These are phyloP conservation scores for Plenodomus tracheiphilus DNA, from an alignment of 2,329 filamentous ascomycete species.

Conservation along the genomic window DNA sequence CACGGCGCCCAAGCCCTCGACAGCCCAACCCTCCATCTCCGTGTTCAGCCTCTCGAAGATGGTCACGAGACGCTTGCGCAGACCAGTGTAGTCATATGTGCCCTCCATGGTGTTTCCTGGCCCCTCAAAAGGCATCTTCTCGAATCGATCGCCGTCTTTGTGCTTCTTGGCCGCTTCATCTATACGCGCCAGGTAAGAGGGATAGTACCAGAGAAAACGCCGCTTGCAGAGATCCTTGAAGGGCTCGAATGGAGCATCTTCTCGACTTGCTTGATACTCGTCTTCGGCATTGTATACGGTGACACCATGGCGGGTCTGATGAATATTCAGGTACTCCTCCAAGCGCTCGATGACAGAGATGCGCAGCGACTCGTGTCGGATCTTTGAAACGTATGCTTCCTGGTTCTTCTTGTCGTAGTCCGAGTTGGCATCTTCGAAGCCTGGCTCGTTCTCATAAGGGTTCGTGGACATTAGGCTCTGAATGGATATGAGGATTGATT, in stretches of 20 bases:
- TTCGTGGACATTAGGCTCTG: constrained; percentile 94
- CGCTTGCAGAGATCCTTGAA: constrained; percentile 91
- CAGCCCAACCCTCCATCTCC: constrained; percentile 73
- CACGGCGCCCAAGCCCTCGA: constrained; percentile 66
- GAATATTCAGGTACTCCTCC: constrained; percentile 75
- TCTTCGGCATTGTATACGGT: constrained; percentile 56
- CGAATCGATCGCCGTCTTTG: constrained; percentile 66
- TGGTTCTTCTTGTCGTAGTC: constrained; percentile 73
- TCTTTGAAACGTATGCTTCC: constrained; percentile 80
- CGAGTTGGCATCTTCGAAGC: constrained; percentile 77
- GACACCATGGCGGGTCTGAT: constrained; percentile 41
- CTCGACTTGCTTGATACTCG: constrained; percentile 48
- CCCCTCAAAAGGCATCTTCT: constrained; percentile 86
- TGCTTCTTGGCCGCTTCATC: constrained; percentile 65
- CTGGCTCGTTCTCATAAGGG: constrained; percentile 95
- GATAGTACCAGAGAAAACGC: constrained; percentile 94
- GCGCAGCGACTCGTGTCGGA: constrained; percentile 85
- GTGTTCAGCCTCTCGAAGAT: constrained; percentile 72
- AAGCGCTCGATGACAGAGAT: constrained; percentile 84
- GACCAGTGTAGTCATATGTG: constrained; percentile 75
- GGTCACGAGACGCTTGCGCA: constrained; percentile 68
- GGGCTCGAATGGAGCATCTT: constrained; percentile 73
- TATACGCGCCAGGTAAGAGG: constrained; percentile 77
- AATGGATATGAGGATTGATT: constrained; percentile 92
- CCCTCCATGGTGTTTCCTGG: constrained; percentile 81